These are phyloP conservation scores for Ilex aquifolium DNA, from an alignment of 257 asterid genomes.

Conservation along the genomic window DNA sequence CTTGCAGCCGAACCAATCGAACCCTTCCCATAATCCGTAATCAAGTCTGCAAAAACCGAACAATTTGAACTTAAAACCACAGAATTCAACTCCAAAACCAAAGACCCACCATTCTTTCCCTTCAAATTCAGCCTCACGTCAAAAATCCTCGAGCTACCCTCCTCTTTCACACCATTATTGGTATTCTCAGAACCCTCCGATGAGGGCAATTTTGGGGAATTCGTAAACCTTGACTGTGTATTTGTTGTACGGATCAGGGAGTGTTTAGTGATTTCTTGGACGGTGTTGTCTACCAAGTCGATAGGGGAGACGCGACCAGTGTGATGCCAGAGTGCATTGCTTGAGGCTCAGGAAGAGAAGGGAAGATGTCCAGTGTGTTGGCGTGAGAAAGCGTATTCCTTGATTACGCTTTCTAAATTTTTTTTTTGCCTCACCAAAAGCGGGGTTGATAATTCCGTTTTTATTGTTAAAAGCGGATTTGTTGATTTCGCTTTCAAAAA, in stretches of 20 bases:
- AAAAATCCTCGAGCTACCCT: constrained; percentile 34
- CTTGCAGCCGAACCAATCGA: constrained; percentile 23
- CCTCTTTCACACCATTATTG: constrained; percentile 9
- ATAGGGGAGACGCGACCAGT: constrained; percentile 98
- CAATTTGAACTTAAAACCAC: constrained; percentile 67
- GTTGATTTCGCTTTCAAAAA: too few relatives aligned
- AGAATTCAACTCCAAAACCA: constrained; percentile 73
- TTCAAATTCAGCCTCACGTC: constrained; percentile 81
- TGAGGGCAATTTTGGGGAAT: constrained; percentile 30
- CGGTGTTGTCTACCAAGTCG: constrained; percentile 32
- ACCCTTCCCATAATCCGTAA: constrained; percentile 48
- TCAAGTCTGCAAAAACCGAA: constrained; percentile 59
- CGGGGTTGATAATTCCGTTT: too few relatives aligned
- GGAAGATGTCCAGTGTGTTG: too few relatives aligned
- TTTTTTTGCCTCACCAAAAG: too few relatives aligned
- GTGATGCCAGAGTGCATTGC: too few relatives aligned
- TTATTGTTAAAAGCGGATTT: too few relatives aligned
- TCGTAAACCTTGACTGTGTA: background rate
- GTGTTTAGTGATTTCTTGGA: background rate
- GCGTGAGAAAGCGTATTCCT: too few relatives aligned
- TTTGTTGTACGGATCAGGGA: constrained; percentile 1
- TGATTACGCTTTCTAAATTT: too few relatives aligned
- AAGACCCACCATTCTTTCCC: constrained; percentile 56
- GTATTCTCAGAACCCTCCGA: constrained; percentile 19
- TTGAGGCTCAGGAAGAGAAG: too few relatives aligned